Conservation (phyloP, 192 early-diverging fungal genomes). For the Phycomyces blakesleeanus region DNA sequence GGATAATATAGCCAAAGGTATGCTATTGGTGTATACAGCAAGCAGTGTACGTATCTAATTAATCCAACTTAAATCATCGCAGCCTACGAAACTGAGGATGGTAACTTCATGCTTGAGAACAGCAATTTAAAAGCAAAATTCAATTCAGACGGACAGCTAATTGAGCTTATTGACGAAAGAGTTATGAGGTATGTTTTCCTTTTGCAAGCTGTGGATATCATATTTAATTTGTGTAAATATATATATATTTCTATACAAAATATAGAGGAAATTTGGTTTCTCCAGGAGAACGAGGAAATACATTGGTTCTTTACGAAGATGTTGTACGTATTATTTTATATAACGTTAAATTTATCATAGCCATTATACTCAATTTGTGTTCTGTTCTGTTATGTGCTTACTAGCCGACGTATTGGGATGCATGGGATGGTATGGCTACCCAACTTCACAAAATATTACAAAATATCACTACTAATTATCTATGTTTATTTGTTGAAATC, state of each 20-base stretch:
- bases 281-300: conserved; percentile 58
- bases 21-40: too few species aligned
- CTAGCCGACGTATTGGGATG: conserved; percentile 55
- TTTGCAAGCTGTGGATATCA: too few species aligned
- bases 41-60: too few species aligned
- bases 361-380: conserved; percentile 29
- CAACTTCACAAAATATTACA: neutral
- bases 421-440: conserved; percentile 39
- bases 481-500: neutral
- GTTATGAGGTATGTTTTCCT: conserved; percentile 8
- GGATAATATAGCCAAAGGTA: conserved; percentile 5
- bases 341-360: conserved; percentile 44
- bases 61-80: too few species aligned
- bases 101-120: conserved; percentile 69
- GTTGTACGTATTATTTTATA: conserved; percentile 36
- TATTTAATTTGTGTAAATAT: neutral
- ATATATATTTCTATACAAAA: neutral
- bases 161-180: conserved; percentile 57
- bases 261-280: conserved; percentile 53
- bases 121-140: conserved; percentile 64
- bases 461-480: neutral
- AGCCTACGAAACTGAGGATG: conserved; percentile 21
- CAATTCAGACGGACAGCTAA: conserved; percentile 66
- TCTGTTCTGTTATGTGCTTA: conserved; percentile 1
- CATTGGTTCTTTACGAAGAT: conserved; percentile 83